A percentile compares a stretch with the other conserved stretches of the same genome.
phyloP scores from a whole-genome alignment of 1,284 basidiomycete genomes.

The Mycena citricolor region DNA sequence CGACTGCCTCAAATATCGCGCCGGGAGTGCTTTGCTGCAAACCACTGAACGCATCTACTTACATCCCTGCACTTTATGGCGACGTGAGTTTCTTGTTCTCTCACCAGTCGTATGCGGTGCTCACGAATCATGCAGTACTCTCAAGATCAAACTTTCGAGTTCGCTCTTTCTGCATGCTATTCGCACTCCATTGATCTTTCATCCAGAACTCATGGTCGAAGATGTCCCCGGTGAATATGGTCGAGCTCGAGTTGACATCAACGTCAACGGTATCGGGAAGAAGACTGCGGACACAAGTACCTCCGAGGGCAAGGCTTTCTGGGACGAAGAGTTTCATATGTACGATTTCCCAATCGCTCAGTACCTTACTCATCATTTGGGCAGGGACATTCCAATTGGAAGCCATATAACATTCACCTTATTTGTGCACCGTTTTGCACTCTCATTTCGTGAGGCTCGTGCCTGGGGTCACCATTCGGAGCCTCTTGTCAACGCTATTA shows the following conservation, averaged over 20 bases:
- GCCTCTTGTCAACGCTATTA: background rate
- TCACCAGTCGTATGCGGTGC: too few species aligned
- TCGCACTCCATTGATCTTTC: too few species aligned
- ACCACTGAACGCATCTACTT: too few species aligned
- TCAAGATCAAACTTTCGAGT: conserved; percentile 8
- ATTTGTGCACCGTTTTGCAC: conserved; percentile 3
- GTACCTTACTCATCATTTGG: background rate
- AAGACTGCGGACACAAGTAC: background rate
- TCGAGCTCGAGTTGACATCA: background rate
- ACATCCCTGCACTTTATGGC: too few species aligned
- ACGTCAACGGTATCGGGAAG: background rate
- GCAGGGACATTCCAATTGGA: background rate
- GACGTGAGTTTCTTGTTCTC: too few species aligned
- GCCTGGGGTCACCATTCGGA: background rate
- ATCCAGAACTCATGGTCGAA: conserved; percentile 3
- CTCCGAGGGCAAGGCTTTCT: background rate
- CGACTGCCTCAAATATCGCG: too few species aligned
- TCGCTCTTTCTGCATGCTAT: background rate
- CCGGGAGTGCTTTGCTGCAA: too few species aligned
- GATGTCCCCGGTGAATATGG: background rate
- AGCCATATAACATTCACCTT: conserved; percentile 3
- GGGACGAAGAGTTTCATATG: conserved; percentile 15
- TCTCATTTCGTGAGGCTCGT: background rate
- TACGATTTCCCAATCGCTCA: background rate
- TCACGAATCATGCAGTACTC: too few species aligned